Conservation (phyloP, 139 green algal species). For the Volvox reticuliferus region DNA sequence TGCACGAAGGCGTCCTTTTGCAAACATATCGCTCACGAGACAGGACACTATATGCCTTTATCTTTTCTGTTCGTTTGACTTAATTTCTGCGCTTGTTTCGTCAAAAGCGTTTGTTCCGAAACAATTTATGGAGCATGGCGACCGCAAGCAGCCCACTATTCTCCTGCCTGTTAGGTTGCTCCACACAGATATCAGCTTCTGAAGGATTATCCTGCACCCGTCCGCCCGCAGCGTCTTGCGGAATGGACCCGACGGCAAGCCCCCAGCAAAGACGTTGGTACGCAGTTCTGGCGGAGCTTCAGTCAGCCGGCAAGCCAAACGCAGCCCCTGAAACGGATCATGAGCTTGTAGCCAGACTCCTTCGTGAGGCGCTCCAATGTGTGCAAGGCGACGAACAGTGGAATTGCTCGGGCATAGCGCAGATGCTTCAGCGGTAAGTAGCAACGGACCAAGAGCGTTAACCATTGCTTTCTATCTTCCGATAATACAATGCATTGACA, state of each 20-base stretch:
- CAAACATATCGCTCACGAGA: neutral
- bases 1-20: too few relatives aligned
- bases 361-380: conserved; percentile 35
- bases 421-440: conserved; percentile 27
- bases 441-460: neutral
- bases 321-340: neutral
- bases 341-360: conserved; percentile 3
- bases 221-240: neutral
- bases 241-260: neutral
- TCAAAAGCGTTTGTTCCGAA: conserved; percentile 15
- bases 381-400: conserved; percentile 44
- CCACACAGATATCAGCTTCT: neutral
- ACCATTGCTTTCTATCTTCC: neutral
- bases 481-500: neutral
- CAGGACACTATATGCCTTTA: neutral
- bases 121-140: conserved; percentile 11
- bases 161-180: conserved; percentile 12
- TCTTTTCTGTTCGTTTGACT: neutral
- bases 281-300: conserved; percentile 26
- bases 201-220: neutral
- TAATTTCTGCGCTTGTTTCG: neutral
- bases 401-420: conserved; percentile 40
- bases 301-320: neutral
- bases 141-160: neutral
- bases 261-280: conserved; percentile 22